phyloP scores from a whole-genome alignment of 805 yeast species.

The Priceomyces carsonii region DNA sequence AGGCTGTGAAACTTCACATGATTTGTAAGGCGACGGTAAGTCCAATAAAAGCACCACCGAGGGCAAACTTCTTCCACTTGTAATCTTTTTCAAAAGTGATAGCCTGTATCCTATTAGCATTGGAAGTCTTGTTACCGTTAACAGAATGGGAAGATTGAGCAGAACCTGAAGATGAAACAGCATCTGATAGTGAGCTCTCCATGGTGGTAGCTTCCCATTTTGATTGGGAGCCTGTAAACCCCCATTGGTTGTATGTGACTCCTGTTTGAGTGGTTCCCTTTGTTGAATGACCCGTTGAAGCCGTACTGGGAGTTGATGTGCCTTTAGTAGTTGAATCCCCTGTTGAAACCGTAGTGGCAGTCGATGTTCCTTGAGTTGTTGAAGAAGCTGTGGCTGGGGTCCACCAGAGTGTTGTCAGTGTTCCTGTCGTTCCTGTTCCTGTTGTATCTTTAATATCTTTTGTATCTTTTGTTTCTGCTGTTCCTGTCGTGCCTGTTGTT shows the following conservation, averaged over 20 bases:
- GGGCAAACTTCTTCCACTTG: slow-evolving; percentile 14
- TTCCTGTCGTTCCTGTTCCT: slow-evolving; percentile 4
- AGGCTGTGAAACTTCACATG: slow-evolving; percentile 7
- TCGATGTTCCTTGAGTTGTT: slow-evolving; percentile 5
- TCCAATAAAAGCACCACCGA: slow-evolving; percentile 17
- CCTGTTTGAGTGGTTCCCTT: slow-evolving; percentile 9
- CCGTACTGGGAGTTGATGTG: slow-evolving; percentile 10
- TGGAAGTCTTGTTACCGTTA: slow-evolving; percentile 17
- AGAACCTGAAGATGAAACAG: slow-evolving; percentile 7
- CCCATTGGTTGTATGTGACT: slow-evolving; percentile 40
- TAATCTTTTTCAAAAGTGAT: slow-evolving; percentile 9
- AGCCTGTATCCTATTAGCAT: slow-evolving; percentile 13
- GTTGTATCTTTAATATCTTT: slow-evolving; percentile 1
- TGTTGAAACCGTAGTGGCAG: slow-evolving; percentile 12
- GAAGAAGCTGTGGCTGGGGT: slow-evolving; percentile 9
- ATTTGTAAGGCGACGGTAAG: slow-evolving; percentile 14
- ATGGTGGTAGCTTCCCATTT: slow-evolving; percentile 27
- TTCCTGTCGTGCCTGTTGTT: slow-evolving; percentile 5
- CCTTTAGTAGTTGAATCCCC: slow-evolving; percentile 8
- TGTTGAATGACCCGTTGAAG: slow-evolving; percentile 12
- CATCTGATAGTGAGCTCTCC: slow-evolving; percentile 6
- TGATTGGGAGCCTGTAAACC: slow-evolving; percentile 42
- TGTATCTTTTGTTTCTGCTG: slow-evolving; percentile 4
- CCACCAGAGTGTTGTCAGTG: slow-evolving; percentile 7
- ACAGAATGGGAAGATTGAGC: slow-evolving; percentile 15